Evolutionary conservation across 2,329 filamentous ascomycete genomes (phyloP).

Genomic region (Thermothelomyces thermophilus): DNA sequence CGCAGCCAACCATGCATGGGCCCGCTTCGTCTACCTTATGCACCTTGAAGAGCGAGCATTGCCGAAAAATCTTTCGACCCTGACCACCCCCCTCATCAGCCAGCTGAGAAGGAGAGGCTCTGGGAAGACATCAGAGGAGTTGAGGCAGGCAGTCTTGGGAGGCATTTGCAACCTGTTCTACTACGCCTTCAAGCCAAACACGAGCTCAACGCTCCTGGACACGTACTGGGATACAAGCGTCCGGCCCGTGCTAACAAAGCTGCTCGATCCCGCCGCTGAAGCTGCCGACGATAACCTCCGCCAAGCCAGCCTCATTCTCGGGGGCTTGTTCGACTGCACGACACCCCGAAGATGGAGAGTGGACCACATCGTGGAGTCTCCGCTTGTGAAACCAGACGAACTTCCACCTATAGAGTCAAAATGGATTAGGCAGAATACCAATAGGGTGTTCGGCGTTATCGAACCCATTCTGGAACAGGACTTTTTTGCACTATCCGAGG

Average conservation of each 20-base stretch:
- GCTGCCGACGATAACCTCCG: conserved; percentile 42
- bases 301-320: conserved; percentile 62
- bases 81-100: conserved; percentile 61
- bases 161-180: conserved; percentile 78
- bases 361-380: conserved; percentile 57
- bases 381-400: conserved; percentile 60
- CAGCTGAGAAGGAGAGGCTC: conserved; percentile 61
- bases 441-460: conserved; percentile 57
- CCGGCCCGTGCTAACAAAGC: conserved; percentile 52
- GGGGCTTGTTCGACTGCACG: conserved; percentile 60
- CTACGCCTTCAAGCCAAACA: conserved; percentile 69
- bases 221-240: conserved; percentile 74
- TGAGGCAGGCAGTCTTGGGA: conserved; percentile 51
- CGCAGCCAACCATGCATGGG: conserved; percentile 81
- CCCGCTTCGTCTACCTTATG: conserved; percentile 70
- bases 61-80: conserved; percentile 45
- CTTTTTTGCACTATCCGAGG: conserved; percentile 56
- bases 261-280: conserved; percentile 40
- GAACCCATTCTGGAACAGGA: conserved; percentile 53
- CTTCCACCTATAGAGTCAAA: conserved; percentile 77
- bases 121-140: conserved; percentile 51
- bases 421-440: conserved; percentile 73
- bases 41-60: conserved; percentile 56
- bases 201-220: conserved; percentile 60
- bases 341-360: conserved; percentile 63